phyloP scores from a whole-genome alignment of 2,329 filamentous ascomycete genomes.

The Rhynchosporium secalis region DNA sequence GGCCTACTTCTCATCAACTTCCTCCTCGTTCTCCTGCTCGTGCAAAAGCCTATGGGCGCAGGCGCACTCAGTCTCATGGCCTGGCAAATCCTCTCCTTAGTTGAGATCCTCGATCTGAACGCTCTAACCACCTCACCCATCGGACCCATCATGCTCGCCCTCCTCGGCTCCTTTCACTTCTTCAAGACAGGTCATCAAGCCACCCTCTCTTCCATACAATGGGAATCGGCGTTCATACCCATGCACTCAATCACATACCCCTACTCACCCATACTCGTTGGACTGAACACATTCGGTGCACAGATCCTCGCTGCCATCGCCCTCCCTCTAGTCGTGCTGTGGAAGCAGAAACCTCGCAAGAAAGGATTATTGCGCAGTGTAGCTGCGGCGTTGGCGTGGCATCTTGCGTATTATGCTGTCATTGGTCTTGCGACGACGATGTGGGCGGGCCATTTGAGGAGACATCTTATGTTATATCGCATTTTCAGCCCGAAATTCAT shows the following conservation, averaged over 20 bases:
- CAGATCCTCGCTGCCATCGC: conserved; percentile 81
- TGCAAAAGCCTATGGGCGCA: conserved; percentile 93
- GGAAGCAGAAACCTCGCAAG: conserved; percentile 82
- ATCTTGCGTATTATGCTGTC: conserved; percentile 79
- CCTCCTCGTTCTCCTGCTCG: conserved; percentile 71
- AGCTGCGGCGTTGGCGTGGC: conserved; percentile 69
- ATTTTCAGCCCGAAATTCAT: conserved; percentile 93
- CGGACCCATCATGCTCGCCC: conserved; percentile 77
- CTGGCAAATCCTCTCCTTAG: conserved; percentile 84
- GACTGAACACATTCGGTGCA: conserved; percentile 84
- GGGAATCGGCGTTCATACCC: conserved; percentile 93
- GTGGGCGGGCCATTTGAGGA: conserved; percentile 83
- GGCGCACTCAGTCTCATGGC: conserved; percentile 79
- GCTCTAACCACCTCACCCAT: conserved; percentile 67
- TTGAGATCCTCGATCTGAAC: conserved; percentile 63
- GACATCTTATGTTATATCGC: conserved; percentile 95
- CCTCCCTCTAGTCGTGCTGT: conserved; percentile 79
- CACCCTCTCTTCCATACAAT: conserved; percentile 83
- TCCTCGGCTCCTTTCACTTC: conserved; percentile 92
- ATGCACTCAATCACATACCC: conserved; percentile 82
- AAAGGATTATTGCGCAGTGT: conserved; percentile 52
- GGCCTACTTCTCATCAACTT: conserved; percentile 81
- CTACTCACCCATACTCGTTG: conserved; percentile 79
- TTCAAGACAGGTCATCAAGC: conserved; percentile 99
- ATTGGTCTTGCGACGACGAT: conserved; percentile 83